A percentile compares a stretch with the other conserved stretches of the same genome.
Conservation (phyloP, 768 basidiomycete species). For the Collybiopsis confluens region DNA sequence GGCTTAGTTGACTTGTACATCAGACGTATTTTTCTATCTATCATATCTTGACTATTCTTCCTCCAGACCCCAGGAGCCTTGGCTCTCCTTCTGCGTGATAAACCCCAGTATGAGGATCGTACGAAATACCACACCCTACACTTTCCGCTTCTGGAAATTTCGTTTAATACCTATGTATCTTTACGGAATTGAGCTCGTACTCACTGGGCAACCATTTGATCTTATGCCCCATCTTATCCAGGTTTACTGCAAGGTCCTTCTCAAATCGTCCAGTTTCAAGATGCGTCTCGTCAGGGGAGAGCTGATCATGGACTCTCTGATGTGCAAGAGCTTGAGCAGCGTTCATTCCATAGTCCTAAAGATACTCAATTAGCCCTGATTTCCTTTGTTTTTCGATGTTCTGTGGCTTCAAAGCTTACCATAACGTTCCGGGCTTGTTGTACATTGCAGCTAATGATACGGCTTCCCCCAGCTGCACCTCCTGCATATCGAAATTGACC, state of each 20-base stretch:
- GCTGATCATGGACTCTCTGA: slow-evolving; percentile 1
- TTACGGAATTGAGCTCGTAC: not conserved
- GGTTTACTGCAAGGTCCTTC: not conserved
- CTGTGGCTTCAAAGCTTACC: not conserved
- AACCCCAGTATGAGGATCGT: not conserved
- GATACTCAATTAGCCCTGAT: not conserved
- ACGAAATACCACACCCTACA: not conserved
- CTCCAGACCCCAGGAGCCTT: too few relatives aligned
- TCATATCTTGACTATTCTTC: too few relatives aligned
- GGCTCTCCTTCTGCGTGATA: not conserved
- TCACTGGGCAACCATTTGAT: slow-evolving; percentile 1
- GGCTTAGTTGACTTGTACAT: too few relatives aligned
- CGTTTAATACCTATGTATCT: not conserved
- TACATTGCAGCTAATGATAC: slow-evolving; percentile 1
- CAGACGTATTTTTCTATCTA: too few relatives aligned
- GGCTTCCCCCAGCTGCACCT: slow-evolving; percentile 3
- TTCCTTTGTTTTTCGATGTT: not conserved
- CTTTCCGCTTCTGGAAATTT: not conserved
- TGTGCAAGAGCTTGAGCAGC: not conserved
- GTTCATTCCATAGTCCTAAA: slow-evolving; percentile 1
- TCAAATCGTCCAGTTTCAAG: not conserved
- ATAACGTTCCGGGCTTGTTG: slow-evolving; percentile 1
- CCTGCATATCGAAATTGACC: slow-evolving; percentile 1
- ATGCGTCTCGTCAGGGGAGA: not conserved
- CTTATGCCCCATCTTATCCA: not conserved